Evolutionary conservation across 768 basidiomycete genomes (phyloP), one percentile per base, ranked within the genome.

Genomic region (Leccinum olivaceopallidum): DNA sequence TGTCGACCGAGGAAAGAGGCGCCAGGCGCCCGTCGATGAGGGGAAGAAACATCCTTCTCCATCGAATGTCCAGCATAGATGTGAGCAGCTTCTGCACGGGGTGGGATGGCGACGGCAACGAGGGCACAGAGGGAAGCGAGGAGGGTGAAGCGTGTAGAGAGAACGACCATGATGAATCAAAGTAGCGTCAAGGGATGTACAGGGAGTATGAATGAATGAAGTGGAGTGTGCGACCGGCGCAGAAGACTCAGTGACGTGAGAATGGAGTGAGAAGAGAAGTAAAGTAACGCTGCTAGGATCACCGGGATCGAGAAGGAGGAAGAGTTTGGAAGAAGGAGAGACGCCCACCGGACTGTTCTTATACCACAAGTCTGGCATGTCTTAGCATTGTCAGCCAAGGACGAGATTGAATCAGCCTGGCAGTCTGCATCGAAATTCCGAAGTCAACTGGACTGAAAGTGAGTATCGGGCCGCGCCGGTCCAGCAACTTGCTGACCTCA

Each of bases 261-360:
- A 60, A 62, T 39, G 34, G 36, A 32, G 61, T 61, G 62, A 63
- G 64, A 67, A 60, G 66, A 65, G 63, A 56, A 5, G 60, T 22
- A 60, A 64, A 44, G 22, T 48, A 44, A 63, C 62, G 61, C 59
- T 60, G 51, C 22, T 58, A 63, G 64, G 82, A 85, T 80, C 85
- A 77, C 85, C 83, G 68, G 85, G 85, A 85, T 78, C 84, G 62
- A 77, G 62, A 60, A 64, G 74, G 71, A 72, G 73, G 67, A 70
- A 68, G 74, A 71, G 74, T 74, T 71, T 71, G 64, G 72, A 76
- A 75, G 71, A 67, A 65, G 61, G 63, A 65, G 30, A 47, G 26
- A 24, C 47, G 57, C 62, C 58, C 57, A 59, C 57, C 22, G 53
- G 55, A 48, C 36, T 6, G 49, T 42, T 64, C 55, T 72, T 72